Evolutionary conservation across 768 basidiomycete genomes (phyloP), one percentile per base, ranked within the genome.

Genomic region (Hypsizygus marmoreus): DNA sequence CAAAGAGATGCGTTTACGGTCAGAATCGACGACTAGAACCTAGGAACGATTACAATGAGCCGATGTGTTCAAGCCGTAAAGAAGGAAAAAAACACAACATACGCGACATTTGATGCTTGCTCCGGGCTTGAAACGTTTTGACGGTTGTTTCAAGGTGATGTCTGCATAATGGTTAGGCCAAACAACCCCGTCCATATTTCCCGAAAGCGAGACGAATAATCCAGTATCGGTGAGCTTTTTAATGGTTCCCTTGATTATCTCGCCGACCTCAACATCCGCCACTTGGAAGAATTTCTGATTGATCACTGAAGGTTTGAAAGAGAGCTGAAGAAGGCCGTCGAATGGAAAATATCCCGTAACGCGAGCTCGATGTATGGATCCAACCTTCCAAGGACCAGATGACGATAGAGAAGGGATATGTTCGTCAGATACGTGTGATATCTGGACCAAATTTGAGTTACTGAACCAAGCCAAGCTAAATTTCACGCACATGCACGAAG

Each of bases 161-260:
- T 99, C 97, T 9, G 97, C 93, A 62, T 90, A 97, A 62, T 98
- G 97, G 50, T 84, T 80, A 0, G 95, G 94, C 89, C 91, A 97
- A 16, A 97, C 76, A 20, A 97, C 86, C 22, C 91, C 97, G 59
- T 97, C 92, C 24, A 97, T 84, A 49, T 80, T 90, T 4, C 91
- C 92, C 4, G 87, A 82, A 44, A 98, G 73, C 22, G 89, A 83
- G 31, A 98, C 82, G 59, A 97, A 95, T 28, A 99, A 68, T 0
- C 81, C 87, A 25, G 80, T 76, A 46, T 90, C 86, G 2, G 86
- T 86, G 38, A 99, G 75, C 50, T 80, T 84, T 69, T 91, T 95
- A 51, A 99, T 81, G 0, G 84, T 91, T 5, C 90, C 93, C 67
- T 88, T 94, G 55, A 99, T 70, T 16, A 86, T 61, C 62, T 94